Evolutionary conservation across 176 grass and related monocot species (phyloP), one percentile per base, ranked within the genome.

Genomic region (Dendrocalamus sinicus): DNA sequence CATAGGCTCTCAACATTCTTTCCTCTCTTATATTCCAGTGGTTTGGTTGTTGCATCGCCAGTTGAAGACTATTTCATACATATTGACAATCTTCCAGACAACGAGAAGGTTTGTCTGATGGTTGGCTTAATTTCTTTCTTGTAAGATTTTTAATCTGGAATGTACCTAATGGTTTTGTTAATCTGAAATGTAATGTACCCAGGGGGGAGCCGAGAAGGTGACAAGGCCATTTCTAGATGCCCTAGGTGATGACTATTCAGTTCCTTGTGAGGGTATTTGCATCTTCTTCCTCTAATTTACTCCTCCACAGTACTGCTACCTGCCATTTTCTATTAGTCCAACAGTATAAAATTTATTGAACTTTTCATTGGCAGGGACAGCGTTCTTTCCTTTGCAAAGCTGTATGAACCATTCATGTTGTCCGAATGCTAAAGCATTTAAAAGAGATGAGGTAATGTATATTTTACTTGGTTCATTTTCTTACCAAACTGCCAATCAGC

Each of bases 391-490:
- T 68, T 75, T 99, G n/a, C 96, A 99, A 80, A 99, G 96, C 71
- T 99, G 93, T 62, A 96, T 99, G 96, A 99, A 99, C 17, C 96
- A 99, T 71, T 99, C 93, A 11, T 99, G 93, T 62, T 91, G 92
- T 83, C 96, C 96, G 81, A 99, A 94, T 83, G 92, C 96, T 41
- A 96, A 91, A 94, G 96, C 93, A 84, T 96, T 94, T 86, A 99
- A 96, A 88, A 96, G 96, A 67, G 96, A 99, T 4, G 88, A 94
- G 93, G 90, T 96, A 70, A 55, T 7, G 24, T 62, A 5, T 63
- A 74, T 78, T 22, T 39, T 45, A 65, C 32, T 44, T 24, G 10
- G 2, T 58, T 69, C 70, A 69, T 84, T 79, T 80, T 26, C 51
- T 41, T 14, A 44, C 69, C 81, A 63, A 75, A 75, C 72, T 84